Evolutionary conservation across 495 filamentous ascomycete genomes (phyloP).

Genomic region (Massariosphaeria phaeospora): DNA sequence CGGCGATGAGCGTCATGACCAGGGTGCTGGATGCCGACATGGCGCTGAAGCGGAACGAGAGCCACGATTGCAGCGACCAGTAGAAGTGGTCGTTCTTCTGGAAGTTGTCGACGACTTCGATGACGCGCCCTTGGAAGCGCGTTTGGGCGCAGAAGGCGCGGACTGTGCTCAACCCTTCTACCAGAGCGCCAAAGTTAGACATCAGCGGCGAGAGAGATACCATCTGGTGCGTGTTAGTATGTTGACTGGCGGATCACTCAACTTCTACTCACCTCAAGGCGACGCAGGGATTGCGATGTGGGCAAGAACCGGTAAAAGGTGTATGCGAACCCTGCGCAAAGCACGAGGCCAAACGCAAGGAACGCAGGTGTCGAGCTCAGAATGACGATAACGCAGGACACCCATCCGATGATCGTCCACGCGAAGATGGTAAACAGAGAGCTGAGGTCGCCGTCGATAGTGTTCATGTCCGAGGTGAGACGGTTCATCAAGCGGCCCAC

Average conservation of each 20-base stretch:
- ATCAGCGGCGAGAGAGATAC: constrained; percentile 75
- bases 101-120: constrained; percentile 72
- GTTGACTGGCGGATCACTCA: too few relatives aligned
- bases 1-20: constrained; percentile 60
- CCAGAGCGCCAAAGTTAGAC: constrained; percentile 76
- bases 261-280: constrained; percentile 59
- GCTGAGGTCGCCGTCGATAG: constrained; percentile 73
- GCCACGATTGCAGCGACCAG: constrained; percentile 78
- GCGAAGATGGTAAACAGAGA: constrained; percentile 61
- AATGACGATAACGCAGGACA: constrained; percentile 67
- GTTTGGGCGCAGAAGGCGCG: constrained; percentile 63
- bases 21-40: constrained; percentile 69
- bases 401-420: constrained; percentile 61
- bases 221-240: constrained; percentile 44
- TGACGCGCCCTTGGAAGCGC: constrained; percentile 70
- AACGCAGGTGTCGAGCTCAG: constrained; percentile 69
- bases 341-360: constrained; percentile 59
- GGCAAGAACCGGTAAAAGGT: constrained; percentile 72
- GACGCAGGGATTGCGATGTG: constrained; percentile 72
- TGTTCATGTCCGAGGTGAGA: constrained; percentile 77
- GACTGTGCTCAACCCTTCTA: constrained; percentile 76
- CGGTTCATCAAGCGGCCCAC: constrained; percentile 83
- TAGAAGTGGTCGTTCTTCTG: constrained; percentile 93
- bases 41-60: constrained; percentile 69
- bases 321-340: constrained; percentile 58